Evolutionary conservation across 305 asterid genomes (phyloP), one percentile per base, ranked within the genome.

Genomic region (Salvia sclarea): DNA sequence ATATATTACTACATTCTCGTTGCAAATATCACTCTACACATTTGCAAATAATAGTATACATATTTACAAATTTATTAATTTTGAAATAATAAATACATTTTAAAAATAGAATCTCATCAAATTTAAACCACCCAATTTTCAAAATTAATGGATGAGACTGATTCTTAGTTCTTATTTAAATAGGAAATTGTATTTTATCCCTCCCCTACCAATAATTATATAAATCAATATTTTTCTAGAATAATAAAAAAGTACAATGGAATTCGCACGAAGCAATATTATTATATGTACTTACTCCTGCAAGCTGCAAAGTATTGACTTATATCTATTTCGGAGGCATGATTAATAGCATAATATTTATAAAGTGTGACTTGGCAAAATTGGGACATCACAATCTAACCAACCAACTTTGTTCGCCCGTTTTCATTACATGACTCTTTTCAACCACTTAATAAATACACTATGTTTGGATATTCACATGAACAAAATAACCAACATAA

Each of bases 251-350:
- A 37, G 3, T 37, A 37, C 1, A 47, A 47, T 2, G 22, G 12
- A 16, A 6, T 16, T 47, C 8, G 24, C 53, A 50, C 11, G 14
- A 5, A 50, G 57, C 16, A 21, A 50, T 21, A 21, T 50, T 21
- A 21, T 50, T 3, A 47, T 18, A 20, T 21, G 30, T 20, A 49
- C 18, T 49, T 49, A 50, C 8, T 21, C 16, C 21, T 20, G 57
- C 16, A 12, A 16, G 16, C 16, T 52, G 16, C 55, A 41, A 49
- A 50, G 20, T 38, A 13, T 38, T 10, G 69, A 22, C 9, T 1
- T 47, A 61, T 47, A 71, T 68, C 81, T 77, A 77, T 62, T 68
- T 72, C 49, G 78, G 63, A 62, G 81, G 81, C 78, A 37, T 8
- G 12, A 18, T 55, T 68, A 49, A 67, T 59, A 10, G 4, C 41